Evolutionary conservation across 2,329 filamentous ascomycete species (phyloP), one percentile per base, ranked within the genome.

Genomic region (Knufia petricola): DNA sequence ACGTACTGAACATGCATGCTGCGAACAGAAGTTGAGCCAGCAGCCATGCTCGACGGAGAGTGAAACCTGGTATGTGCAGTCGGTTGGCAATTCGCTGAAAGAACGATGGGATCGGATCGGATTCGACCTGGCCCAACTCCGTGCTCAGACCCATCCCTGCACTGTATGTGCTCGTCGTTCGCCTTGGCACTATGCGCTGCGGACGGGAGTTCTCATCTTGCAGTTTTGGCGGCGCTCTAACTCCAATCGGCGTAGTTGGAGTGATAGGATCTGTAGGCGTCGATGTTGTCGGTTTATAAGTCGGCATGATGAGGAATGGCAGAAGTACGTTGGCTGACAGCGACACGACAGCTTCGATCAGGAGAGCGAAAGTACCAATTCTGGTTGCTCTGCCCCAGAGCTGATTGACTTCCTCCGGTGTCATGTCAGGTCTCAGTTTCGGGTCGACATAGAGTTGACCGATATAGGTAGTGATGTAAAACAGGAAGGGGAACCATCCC

Each of bases 401-500:
- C 43, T 73, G 67, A 60, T 95, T 82, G 51, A 95, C 79, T 59
- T 95, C 81, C 13, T 77, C 74, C 0, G 82, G 76, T 0, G 81
- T 77, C 73, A 95, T 83, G 63, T 90, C 69, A 0, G 87, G 88
- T 55, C 81, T 74, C 45, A 95, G 81, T 57, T 77, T 85, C 0
- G 87, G 87, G 61, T 95, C 84, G 15, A 87, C 85, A 59, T 95
- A 95, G 49, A 96, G 85, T 62, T 95, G 87, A 53, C 86, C 89
- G 57, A 95, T 84, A 64, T 92, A 96, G 15, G 87, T 94, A 1
- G 88, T 94, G 3, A 87, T 87, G 70, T 96, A 96, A 69, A 94
- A 95, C 2, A 96, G 75, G 64, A 95, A 88, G 1, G 89, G 89
- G 60, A 95, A 96, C 79, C 90, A 95, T 46, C 87, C 90, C 49